A percentile compares a stretch with the other conserved stretches of the same genome.
Conservation (phyloP, 2,329 filamentous ascomycete genomes). For the Fusarium newnesense region DNA sequence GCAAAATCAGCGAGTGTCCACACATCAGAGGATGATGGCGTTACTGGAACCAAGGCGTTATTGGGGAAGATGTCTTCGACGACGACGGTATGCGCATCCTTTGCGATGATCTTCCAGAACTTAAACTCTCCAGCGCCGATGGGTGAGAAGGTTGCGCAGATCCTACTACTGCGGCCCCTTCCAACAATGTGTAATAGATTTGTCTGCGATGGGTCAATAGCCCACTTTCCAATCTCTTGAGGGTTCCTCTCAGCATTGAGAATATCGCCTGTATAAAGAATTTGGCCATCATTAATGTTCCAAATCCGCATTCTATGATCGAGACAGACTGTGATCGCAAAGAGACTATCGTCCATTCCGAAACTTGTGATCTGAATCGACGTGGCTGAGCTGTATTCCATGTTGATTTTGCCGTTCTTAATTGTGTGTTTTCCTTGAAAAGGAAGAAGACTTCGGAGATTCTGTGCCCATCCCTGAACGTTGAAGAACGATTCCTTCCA, state of each 20-base stretch:
- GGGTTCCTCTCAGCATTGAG: slow-evolving; percentile 73
- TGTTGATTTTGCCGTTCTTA: slow-evolving; percentile 69
- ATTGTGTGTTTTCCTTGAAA: slow-evolving; percentile 74
- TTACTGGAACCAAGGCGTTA: slow-evolving; percentile 70
- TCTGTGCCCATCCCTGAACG: slow-evolving; percentile 76
- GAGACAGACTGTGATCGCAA: slow-evolving; percentile 82
- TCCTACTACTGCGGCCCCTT: slow-evolving; percentile 60
- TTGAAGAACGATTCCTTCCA: slow-evolving; percentile 82
- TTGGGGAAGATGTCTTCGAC: slow-evolving; percentile 78
- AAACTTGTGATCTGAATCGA: slow-evolving; percentile 67
- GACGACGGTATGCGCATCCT: slow-evolving; percentile 70
- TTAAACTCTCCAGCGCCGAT: slow-evolving; percentile 92
- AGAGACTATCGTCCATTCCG: slow-evolving; percentile 61
- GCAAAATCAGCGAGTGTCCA: slow-evolving; percentile 85
- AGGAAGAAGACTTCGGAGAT: slow-evolving; percentile 72
- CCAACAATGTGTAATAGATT: slow-evolving; percentile 81
- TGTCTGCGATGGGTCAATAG: slow-evolving; percentile 81
- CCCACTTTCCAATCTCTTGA: slow-evolving; percentile 77
- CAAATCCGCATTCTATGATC: slow-evolving; percentile 91
- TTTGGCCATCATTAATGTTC: slow-evolving; percentile 84
- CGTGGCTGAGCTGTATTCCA: slow-evolving; percentile 75
- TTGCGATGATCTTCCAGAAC: slow-evolving; percentile 81
- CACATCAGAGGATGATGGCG: slow-evolving; percentile 76
- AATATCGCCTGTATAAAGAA: slow-evolving; percentile 81
- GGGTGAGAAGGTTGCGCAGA: slow-evolving; percentile 86